Conservation (phyloP, 169 alveolate species). For the Eimeria zaria region DNA sequence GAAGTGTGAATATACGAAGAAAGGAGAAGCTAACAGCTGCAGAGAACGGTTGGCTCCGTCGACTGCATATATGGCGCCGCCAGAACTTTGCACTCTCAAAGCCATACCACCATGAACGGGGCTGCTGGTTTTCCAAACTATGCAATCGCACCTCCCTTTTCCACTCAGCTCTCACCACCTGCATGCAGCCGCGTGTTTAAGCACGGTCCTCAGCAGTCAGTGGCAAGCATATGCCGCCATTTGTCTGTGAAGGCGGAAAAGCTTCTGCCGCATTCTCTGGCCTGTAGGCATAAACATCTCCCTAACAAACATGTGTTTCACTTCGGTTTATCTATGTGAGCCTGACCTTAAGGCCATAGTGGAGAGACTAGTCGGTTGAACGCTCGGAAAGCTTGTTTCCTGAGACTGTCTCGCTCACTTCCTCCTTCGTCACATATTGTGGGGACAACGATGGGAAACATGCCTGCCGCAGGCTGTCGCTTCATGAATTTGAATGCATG, state of each 20-base stretch:
- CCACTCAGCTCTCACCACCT: neutral
- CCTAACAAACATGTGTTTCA: neutral
- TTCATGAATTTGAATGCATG: neutral
- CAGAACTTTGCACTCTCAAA: neutral
- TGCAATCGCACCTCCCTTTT: neutral
- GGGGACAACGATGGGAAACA: neutral
- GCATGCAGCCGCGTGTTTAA: neutral
- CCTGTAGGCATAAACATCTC: neutral
- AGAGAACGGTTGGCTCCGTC: neutral
- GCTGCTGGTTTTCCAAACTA: neutral
- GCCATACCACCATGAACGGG: neutral
- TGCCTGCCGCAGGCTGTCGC: neutral
- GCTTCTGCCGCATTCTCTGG: neutral
- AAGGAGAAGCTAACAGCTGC: neutral
- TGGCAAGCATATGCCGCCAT: neutral
- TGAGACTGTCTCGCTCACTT: neutral
- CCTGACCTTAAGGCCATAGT: neutral
- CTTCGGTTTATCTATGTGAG: neutral
- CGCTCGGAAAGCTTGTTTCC: neutral
- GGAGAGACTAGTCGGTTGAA: neutral
- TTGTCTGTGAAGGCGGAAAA: neutral
- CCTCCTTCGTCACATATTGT: neutral
- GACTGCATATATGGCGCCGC: neutral
- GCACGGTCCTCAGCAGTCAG: neutral
- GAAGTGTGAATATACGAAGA: neutral